Conservation (phyloP, 352 stramenopile species). For the Pythium coloratum region DNA sequence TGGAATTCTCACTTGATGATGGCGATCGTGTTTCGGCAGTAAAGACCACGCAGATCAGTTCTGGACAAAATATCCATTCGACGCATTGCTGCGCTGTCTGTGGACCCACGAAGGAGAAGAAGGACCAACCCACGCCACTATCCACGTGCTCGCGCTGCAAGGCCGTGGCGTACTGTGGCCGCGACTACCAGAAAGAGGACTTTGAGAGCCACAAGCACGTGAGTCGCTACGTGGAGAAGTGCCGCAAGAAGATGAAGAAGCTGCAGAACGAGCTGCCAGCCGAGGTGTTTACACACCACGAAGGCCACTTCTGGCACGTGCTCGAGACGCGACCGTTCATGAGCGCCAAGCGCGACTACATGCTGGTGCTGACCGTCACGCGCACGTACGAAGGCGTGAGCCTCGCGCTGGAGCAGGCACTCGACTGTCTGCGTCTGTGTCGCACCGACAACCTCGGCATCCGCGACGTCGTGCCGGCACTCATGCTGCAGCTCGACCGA, state of each 20-base stretch:
- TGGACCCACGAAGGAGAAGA: neutral
- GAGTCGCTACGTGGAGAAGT: slow-evolving; percentile 3
- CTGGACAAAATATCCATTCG: too few species aligned
- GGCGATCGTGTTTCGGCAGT: too few species aligned
- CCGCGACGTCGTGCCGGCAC: slow-evolving; percentile 4
- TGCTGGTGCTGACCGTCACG: slow-evolving; percentile 2
- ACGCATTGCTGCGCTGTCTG: neutral
- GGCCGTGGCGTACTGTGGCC: slow-evolving; percentile 16
- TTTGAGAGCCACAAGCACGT: slow-evolving; percentile 13
- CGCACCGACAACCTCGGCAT: slow-evolving; percentile 17
- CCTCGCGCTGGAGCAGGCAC: slow-evolving; percentile 8
- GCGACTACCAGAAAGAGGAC: slow-evolving; percentile 17
- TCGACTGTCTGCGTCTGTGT: slow-evolving; percentile 20
- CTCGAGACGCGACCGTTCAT: slow-evolving; percentile 22
- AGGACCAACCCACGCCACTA: neutral
- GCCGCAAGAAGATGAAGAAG: neutral
- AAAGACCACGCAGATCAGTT: too few species aligned
- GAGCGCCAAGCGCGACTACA: slow-evolving; percentile 21
- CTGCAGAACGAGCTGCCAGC: neutral
- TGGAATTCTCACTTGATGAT: too few species aligned
- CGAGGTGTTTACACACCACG: slow-evolving; percentile 18
- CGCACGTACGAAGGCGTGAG: neutral
- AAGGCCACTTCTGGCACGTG: slow-evolving; percentile 21
- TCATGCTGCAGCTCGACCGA: slow-evolving; percentile 16
- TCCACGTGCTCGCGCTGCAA: slow-evolving; percentile 16